Evolutionary conservation across 305 asterid genomes (phyloP).

Genomic region (Fraxinus sp.): DNA sequence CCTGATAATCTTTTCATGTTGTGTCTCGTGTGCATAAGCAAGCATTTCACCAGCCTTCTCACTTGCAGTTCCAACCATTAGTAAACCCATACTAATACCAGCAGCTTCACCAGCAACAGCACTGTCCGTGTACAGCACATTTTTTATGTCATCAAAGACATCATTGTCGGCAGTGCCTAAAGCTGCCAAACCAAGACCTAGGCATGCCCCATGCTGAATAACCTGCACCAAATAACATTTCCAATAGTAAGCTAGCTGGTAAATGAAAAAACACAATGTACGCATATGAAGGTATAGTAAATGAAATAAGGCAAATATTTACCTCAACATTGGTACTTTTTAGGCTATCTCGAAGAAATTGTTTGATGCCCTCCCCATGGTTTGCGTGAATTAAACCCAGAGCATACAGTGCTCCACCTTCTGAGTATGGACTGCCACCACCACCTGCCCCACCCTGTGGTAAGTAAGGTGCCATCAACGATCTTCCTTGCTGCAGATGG

Average conservation of each 20-base stretch:
- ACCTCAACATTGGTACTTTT: conserved; percentile 88
- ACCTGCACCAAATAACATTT: conserved; percentile 51
- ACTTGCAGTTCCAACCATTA: conserved; percentile 99
- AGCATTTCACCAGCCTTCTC: conserved; percentile 98
- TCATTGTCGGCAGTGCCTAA: conserved; percentile 96
- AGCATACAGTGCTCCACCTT: conserved; percentile 64
- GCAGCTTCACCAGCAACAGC: conserved; percentile 99
- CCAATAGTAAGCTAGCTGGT: conserved; percentile 11
- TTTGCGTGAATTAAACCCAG: conserved; percentile 80
- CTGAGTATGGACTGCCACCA: conserved; percentile 90
- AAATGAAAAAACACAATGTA: not conserved
- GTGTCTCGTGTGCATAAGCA: conserved; percentile 98
- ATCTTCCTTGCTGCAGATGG: conserved; percentile 96
- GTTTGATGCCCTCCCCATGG: conserved; percentile 98
- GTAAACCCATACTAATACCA: conserved; percentile 94
- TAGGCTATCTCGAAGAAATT: conserved; percentile 90
- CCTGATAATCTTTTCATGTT: conserved; percentile 98
- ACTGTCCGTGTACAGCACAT: conserved; percentile 88
- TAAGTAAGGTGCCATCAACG: conserved; percentile 97
- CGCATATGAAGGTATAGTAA: not conserved
- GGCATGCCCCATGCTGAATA: conserved; percentile 99
- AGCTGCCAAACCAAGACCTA: conserved; percentile 99
- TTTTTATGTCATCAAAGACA: conserved; percentile 83
- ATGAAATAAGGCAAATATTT: conserved; percentile 1
- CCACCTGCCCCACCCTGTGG: conserved; percentile 88